Evolutionary conservation across 768 basidiomycete genomes (phyloP).

Genomic region (Serendipita sp.): DNA sequence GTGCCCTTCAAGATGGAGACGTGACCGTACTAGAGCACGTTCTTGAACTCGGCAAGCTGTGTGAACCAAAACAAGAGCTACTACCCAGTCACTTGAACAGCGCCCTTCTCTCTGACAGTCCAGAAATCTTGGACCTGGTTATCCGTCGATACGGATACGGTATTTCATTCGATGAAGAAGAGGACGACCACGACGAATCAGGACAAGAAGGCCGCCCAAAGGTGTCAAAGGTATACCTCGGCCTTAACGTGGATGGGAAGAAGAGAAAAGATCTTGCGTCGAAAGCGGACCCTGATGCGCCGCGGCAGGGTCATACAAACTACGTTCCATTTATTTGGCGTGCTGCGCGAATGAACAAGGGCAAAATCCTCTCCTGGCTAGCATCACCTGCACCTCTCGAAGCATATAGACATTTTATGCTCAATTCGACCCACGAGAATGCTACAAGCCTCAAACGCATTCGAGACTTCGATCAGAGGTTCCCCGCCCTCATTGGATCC

Average conservation of each 20-base stretch:
- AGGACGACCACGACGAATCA: slow-evolving; percentile 17
- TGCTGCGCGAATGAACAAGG: slow-evolving; percentile 20
- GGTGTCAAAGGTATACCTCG: slow-evolving; percentile 30
- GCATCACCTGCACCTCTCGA: slow-evolving; percentile 29
- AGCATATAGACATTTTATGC: slow-evolving; percentile 37
- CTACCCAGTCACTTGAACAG: slow-evolving; percentile 12
- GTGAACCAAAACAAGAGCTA: slow-evolving; percentile 20
- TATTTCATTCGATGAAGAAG: slow-evolving; percentile 4
- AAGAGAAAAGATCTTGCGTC: slow-evolving; percentile 38
- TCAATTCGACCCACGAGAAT: slow-evolving; percentile 26
- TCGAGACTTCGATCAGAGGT: slow-evolving; percentile 24
- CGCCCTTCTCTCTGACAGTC: slow-evolving; percentile 28
- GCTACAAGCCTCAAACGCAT: slow-evolving; percentile 30
- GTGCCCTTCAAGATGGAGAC: slow-evolving; percentile 31
- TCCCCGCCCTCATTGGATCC: slow-evolving; percentile 42
- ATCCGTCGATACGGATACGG: slow-evolving; percentile 31
- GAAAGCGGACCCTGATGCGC: slow-evolving; percentile 34
- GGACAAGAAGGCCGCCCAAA: slow-evolving; percentile 25
- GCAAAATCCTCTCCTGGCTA: slow-evolving; percentile 33
- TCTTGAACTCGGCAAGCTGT: slow-evolving; percentile 21
- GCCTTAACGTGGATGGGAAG: slow-evolving; percentile 48
- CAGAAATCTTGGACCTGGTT: slow-evolving; percentile 39
- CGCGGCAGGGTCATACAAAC: slow-evolving; percentile 1
- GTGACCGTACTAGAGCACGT: slow-evolving; percentile 36
- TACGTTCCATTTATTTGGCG: slow-evolving; percentile 26